A percentile compares a stretch with the other conserved stretches of the same genome.
Evolutionary conservation across 2,329 filamentous ascomycete species (phyloP).

Genomic region (Ophiostoma sp.): DNA sequence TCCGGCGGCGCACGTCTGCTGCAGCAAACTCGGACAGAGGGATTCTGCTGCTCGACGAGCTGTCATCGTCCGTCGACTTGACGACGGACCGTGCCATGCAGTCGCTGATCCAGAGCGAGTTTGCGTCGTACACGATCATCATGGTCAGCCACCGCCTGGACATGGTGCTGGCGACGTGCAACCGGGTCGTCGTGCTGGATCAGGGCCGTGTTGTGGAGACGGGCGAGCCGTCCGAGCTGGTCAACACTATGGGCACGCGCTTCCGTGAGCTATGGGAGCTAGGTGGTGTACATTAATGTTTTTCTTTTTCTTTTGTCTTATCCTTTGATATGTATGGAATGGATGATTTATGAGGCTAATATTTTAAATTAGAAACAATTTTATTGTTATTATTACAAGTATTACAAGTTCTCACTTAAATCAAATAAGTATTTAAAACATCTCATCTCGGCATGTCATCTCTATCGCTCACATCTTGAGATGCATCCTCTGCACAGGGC

Average conservation of each 20-base stretch:
- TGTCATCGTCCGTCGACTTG: conserved; percentile 40
- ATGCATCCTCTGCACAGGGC: too few relatives aligned
- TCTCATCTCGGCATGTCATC: too few relatives aligned
- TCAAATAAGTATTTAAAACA: too few relatives aligned
- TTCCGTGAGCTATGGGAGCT: conserved; percentile 27
- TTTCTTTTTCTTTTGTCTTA: neutral
- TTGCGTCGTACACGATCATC: conserved; percentile 49
- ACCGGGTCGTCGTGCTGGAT: conserved; percentile 48
- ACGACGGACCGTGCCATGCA: conserved; percentile 42
- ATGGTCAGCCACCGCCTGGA: conserved; percentile 45
- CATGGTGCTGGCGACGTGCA: conserved; percentile 39
- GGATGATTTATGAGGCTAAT: too few relatives aligned
- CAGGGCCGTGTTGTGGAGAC: conserved; percentile 43
- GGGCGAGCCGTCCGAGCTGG: conserved; percentile 25
- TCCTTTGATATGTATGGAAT: too few relatives aligned
- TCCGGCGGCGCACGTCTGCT: conserved; percentile 35
- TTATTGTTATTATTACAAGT: too few relatives aligned
- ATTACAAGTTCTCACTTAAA: too few relatives aligned
- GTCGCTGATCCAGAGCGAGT: conserved; percentile 35
- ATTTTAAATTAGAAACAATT: too few relatives aligned
- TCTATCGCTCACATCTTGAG: too few relatives aligned
- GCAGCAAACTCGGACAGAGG: neutral
- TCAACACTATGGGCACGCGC: conserved; percentile 22
- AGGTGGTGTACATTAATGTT: conserved; percentile 9
- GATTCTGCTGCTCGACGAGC: conserved; percentile 41